Evolutionary conservation across 2,329 filamentous ascomycete species (phyloP), one percentile per base, ranked within the genome.

Genomic region (Harringtonia aguacate): DNA sequence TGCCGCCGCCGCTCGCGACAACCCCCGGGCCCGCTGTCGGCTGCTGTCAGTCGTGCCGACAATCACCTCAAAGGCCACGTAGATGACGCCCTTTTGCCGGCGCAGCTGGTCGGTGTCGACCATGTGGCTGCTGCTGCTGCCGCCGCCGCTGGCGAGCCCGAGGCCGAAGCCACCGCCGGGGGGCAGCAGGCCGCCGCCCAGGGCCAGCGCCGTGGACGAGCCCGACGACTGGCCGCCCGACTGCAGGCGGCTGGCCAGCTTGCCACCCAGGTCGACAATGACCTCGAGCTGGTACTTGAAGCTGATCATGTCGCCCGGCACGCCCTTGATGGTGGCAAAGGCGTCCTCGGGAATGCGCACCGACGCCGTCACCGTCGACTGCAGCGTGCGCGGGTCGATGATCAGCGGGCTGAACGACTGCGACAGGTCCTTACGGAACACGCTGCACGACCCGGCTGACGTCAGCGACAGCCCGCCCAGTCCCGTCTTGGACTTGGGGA

Each of bases 221-320:
- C 4, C 31, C 10, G 12, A 4, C 28, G 39, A 65, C 55, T 66
- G 52, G 51, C 17, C 76, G 13, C 46, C 75, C 35, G 79, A 73
- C 55, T 87, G 82, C 41, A 78, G 62, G 50, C 87, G 79, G n/a
- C 77, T 78, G 2, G 81, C 77, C 34, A 95, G 66, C 58, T 87
- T 92, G 31, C 90, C 90, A 38, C 92, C 89, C 1, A 97, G 72
- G 58, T 98, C 92, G 20, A 95, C 78, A 24, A 97, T 81, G 3
- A 95, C 86, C 61, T 98, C 92, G 18, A 95, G 75, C 52, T 89
- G 86, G 57, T 98, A 97, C 53, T 83, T 86, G 67, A 98, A 97
- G 54, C 82, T 88, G 51, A 98, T 92, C 81, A 97, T 92, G 29
- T 86, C 82, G 4, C 90, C 88, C 0, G 92, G 92, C 0, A 95